A percentile compares a stretch with the other conserved stretches of the same genome.
Evolutionary conservation across 805 yeast genomes (phyloP).

Genomic region (Clavispora asparagi): DNA sequence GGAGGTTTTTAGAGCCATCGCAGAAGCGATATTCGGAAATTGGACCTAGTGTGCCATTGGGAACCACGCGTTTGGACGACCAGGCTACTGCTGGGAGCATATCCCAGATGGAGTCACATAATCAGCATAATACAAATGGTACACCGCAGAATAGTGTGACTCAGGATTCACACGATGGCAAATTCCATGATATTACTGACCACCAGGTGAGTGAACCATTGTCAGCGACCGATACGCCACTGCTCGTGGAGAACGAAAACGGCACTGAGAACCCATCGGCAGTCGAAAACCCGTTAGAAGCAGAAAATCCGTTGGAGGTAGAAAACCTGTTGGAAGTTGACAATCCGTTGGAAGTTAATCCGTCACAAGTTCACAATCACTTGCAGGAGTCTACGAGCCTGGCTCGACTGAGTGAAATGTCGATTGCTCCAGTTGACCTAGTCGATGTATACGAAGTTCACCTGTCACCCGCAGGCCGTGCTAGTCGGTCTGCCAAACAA

Average conservation of each 20-base stretch:
- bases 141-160: neutral
- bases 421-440: neutral
- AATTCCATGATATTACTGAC: neutral
- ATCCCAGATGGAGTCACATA: neutral
- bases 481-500: slow-evolving; percentile 54
- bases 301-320: no score
- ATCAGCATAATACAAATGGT: neutral
- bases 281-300: no score
- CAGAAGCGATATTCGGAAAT: slow-evolving; percentile 45
- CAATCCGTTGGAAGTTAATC: no score
- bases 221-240: neutral
- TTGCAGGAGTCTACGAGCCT: no score
- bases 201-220: neutral
- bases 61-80: slow-evolving; percentile 8
- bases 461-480: neutral
- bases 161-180: neutral
- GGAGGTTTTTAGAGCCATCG: slow-evolving; percentile 48
- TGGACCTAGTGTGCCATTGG: slow-evolving; percentile 26
- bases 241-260: slow-evolving; percentile 5
- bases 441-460: neutral
- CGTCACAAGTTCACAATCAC: no score
- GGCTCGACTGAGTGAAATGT: no score
- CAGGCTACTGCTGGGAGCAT: neutral
- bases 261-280: neutral
- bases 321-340: no score